phyloP scores from a whole-genome alignment of 2,329 filamentous ascomycete species.

The Bipolaris victoriae region DNA sequence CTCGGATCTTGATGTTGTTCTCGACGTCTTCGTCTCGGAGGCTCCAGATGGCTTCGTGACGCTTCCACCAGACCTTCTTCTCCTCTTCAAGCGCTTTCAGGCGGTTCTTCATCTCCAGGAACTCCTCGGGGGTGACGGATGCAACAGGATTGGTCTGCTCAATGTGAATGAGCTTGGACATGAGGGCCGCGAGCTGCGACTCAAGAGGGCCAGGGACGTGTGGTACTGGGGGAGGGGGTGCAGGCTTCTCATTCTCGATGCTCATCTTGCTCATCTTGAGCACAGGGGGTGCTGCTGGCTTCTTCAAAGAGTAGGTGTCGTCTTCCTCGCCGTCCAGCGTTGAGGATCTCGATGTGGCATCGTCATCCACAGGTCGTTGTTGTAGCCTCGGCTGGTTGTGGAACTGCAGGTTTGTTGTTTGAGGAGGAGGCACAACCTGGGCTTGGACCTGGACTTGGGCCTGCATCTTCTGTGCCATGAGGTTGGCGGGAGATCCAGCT shows the following conservation, averaged over 20 bases:
- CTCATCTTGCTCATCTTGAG: conserved; percentile 12
- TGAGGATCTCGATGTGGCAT: conserved; percentile 39
- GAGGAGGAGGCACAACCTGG: conserved; percentile 17
- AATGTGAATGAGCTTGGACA: conserved; percentile 48
- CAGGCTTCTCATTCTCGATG: conserved; percentile 21
- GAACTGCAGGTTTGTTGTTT: conserved; percentile 23
- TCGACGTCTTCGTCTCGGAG: conserved; percentile 53
- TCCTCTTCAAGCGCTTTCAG: conserved; percentile 47
- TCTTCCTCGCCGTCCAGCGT: conserved; percentile 44
- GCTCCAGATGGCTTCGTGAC: conserved; percentile 51
- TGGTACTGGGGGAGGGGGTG: conserved; percentile 26
- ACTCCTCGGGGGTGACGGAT: conserved; percentile 49
- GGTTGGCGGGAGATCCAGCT: conserved; percentile 23
- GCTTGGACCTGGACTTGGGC: conserved; percentile 7
- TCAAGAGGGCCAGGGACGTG: conserved; percentile 46
- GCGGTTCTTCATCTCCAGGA: conserved; percentile 37
- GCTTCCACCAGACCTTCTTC: conserved; percentile 44
- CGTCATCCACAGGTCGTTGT: conserved; percentile 36
- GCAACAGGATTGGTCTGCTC: conserved; percentile 43
- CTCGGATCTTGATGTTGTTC: conserved; percentile 52
- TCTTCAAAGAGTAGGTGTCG: conserved; percentile 39
- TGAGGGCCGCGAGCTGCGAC: conserved; percentile 45
- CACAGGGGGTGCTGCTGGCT: conserved; percentile 29
- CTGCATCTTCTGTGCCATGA: conserved; percentile 36
- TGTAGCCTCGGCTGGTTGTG: conserved; percentile 14